phyloP scores from a whole-genome alignment of 1,284 basidiomycete genomes.

The Puccinia novopanici region DNA sequence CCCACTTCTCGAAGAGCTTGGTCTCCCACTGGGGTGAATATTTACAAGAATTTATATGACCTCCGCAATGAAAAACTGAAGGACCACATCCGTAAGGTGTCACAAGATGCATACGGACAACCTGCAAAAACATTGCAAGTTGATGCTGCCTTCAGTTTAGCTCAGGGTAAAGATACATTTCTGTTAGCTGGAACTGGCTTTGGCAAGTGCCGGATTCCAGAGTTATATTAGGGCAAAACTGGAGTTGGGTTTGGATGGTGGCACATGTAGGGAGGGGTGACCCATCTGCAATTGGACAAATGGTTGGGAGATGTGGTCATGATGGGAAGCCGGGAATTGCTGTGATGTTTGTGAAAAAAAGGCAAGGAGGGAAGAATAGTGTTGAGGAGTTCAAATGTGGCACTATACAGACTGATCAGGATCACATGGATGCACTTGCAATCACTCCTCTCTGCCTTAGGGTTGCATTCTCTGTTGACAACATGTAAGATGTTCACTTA shows the following conservation, averaged over 20 bases:
- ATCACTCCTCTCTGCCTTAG: conserved; percentile 13
- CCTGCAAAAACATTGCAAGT: background rate
- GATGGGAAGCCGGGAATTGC: background rate
- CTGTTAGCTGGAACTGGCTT: too few species aligned
- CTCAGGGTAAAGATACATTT: background rate
- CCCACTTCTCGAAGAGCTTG: too few species aligned
- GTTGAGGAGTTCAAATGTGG: background rate
- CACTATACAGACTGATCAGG: background rate
- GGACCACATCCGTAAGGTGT: background rate
- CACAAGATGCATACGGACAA: background rate
- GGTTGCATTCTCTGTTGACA: too few species aligned
- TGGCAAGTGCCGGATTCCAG: too few species aligned
- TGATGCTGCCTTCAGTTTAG: background rate
- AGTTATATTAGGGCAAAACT: too few species aligned
- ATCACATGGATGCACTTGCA: too few species aligned
- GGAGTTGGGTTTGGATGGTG: too few species aligned
- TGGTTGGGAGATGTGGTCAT: conserved; percentile 13
- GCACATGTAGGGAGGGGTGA: too few species aligned
- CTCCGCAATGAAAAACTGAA: background rate
- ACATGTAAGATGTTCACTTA: too few species aligned
- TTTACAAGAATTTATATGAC: background rate
- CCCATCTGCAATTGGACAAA: conserved; percentile 1
- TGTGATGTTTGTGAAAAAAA: background rate
- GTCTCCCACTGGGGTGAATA: background rate
- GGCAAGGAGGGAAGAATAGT: background rate